Conservation (phyloP, 2,329 filamentous ascomycete species). For the Nannizziopsis barbatae region DNA sequence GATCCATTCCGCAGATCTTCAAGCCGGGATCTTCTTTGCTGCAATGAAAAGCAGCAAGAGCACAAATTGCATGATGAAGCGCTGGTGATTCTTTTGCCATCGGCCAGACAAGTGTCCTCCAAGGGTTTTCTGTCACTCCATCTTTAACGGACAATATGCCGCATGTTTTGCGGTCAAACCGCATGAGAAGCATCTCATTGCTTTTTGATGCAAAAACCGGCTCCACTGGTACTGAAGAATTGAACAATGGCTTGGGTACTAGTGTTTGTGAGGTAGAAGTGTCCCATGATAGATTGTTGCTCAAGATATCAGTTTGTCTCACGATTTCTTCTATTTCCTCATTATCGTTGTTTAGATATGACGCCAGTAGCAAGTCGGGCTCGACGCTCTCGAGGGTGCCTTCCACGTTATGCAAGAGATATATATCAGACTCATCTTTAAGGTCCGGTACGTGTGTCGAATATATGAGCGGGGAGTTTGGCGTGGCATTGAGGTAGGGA, state of each 20-base stretch:
- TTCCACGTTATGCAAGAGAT: neutral
- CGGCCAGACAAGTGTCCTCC: slow-evolving; percentile 60
- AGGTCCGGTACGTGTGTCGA: neutral
- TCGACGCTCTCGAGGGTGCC: neutral
- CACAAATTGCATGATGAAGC: slow-evolving; percentile 56
- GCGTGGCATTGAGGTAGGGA: neutral
- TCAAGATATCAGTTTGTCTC: slow-evolving; percentile 27
- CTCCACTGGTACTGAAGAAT: slow-evolving; percentile 30
- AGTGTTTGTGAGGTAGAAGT: slow-evolving; percentile 2
- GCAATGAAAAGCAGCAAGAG: slow-evolving; percentile 59
- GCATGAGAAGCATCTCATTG: slow-evolving; percentile 50
- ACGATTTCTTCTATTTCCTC: slow-evolving; percentile 48
- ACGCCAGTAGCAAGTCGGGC: neutral
- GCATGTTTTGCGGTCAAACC: slow-evolving; percentile 56
- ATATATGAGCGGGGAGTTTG: neutral
- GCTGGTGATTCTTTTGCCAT: slow-evolving; percentile 53
- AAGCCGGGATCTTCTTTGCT: slow-evolving; percentile 47
- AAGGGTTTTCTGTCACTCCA: slow-evolving; percentile 57
- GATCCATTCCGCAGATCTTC: slow-evolving; percentile 53
- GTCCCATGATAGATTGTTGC: slow-evolving; percentile 12
- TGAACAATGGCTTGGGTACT: neutral
- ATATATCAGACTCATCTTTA: slow-evolving; percentile 2
- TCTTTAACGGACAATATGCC: slow-evolving; percentile 62
- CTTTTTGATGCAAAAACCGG: slow-evolving; percentile 42
- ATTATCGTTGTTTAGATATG: slow-evolving; percentile 16